phyloP scores from a whole-genome alignment of 2,329 filamentous ascomycete species.

The Coleophoma cylindrospora region DNA sequence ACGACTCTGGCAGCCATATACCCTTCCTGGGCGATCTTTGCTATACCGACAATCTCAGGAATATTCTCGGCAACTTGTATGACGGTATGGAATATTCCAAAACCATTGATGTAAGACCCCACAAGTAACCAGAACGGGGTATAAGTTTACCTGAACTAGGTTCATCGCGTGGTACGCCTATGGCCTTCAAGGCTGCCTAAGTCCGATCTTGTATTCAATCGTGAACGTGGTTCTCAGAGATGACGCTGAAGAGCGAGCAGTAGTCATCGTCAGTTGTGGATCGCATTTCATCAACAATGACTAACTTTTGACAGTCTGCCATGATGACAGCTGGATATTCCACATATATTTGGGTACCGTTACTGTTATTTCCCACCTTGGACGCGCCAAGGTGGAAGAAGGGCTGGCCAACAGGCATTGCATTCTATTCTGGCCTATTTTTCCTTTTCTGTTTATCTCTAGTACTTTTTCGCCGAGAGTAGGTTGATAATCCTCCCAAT shows the following conservation, averaged over 20 bases:
- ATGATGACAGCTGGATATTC: slow-evolving; percentile 1
- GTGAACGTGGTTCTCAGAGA: slow-evolving; percentile 24
- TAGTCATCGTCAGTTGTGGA: slow-evolving; percentile 21
- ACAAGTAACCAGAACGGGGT: neutral
- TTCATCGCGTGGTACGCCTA: slow-evolving; percentile 16
- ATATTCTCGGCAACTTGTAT: slow-evolving; percentile 21
- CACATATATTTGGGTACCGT: neutral
- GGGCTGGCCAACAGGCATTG: neutral
- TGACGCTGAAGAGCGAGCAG: slow-evolving; percentile 23
- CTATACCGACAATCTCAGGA: slow-evolving; percentile 12
- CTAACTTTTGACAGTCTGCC: neutral
- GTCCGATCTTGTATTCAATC: slow-evolving; percentile 22
- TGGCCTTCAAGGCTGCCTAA: slow-evolving; percentile 21
- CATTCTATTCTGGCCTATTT: neutral
- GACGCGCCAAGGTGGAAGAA: neutral
- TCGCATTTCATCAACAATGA: no score
- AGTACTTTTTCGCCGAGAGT: neutral
- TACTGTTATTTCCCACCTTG: neutral
- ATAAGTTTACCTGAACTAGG: neutral
- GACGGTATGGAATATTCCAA: slow-evolving; percentile 23
- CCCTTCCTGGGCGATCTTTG: slow-evolving; percentile 27
- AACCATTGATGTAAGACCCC: slow-evolving; percentile 13
- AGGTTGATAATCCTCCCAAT: neutral
- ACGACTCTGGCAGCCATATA: slow-evolving; percentile 29
- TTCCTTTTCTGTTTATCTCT: neutral